phyloP scores from a whole-genome alignment of 2,329 filamentous ascomycete species.

The Raffaelea ambrosiae region DNA sequence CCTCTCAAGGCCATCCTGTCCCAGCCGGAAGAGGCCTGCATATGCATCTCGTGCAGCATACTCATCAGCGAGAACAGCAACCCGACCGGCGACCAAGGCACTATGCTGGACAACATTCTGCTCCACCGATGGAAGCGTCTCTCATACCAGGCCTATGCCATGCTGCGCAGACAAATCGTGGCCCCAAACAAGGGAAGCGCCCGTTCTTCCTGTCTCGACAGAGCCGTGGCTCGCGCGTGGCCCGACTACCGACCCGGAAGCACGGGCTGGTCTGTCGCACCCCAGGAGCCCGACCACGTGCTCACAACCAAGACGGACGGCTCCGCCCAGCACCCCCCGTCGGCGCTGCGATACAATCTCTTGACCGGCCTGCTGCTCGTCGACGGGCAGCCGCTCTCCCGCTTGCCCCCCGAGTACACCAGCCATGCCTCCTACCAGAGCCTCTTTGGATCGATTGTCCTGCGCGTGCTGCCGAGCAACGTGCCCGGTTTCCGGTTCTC shows the following conservation, averaged over 20 bases:
- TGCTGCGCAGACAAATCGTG: conserved; percentile 12
- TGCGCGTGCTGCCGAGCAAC: conserved; percentile 35
- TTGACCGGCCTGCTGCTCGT: conserved; percentile 44
- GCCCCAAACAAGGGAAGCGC: background rate
- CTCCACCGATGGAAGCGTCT: conserved; percentile 18
- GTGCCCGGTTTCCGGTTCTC: conserved; percentile 31
- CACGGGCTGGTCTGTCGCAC: conserved; percentile 4
- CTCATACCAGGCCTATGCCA: conserved; percentile 11
- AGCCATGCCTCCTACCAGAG: conserved; percentile 26
- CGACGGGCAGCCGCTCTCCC: conserved; percentile 37
- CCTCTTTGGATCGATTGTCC: conserved; percentile 31
- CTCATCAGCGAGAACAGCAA: conserved; percentile 23
- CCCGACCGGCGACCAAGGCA: background rate
- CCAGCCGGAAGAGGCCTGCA: conserved; percentile 16
- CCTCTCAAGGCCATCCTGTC: conserved; percentile 21
- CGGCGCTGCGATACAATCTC: conserved; percentile 35
- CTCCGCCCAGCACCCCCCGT: too few relatives aligned
- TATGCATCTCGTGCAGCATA: conserved; percentile 28
- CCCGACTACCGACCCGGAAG: conserved; percentile 13
- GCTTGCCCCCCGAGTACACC: conserved; percentile 37
- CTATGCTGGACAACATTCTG: background rate
- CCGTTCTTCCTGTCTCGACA: conserved; percentile 16
- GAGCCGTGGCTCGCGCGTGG: conserved; percentile 20
- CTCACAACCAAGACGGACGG: background rate
- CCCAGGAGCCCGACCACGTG: background rate